These are phyloP conservation scores for Erythrobasidium yunnanense DNA, from an alignment of 768 basidiomycete species.

Conservation along the genomic window DNA sequence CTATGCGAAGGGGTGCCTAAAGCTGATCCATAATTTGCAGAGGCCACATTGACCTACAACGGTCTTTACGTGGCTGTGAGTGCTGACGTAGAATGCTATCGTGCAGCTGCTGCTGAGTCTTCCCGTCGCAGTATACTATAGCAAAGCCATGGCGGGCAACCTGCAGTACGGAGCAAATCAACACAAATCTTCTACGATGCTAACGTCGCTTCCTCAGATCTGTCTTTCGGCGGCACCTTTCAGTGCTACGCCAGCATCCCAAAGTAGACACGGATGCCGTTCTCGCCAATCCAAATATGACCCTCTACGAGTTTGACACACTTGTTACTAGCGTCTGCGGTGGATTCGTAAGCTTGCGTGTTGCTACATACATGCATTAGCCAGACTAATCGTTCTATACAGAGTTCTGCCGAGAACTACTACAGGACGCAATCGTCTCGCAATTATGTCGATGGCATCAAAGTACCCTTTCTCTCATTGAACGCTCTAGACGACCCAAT, in stretches of 20 bases:
- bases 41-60: slow-evolving; percentile 32
- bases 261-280: slow-evolving; percentile 21
- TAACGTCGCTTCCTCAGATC: slow-evolving; percentile 2
- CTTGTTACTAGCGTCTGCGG: slow-evolving; percentile 45
- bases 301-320: slow-evolving; percentile 48
- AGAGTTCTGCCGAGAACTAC: slow-evolving; percentile 46
- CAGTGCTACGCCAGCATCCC: neutral
- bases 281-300: slow-evolving; percentile 29
- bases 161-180: slow-evolving; percentile 52
- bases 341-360: slow-evolving; percentile 37
- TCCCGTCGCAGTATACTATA: slow-evolving; percentile 43
- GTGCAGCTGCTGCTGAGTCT: neutral
- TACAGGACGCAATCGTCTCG: slow-evolving; percentile 54
- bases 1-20: slow-evolving; percentile 50
- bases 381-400: slow-evolving; percentile 33
- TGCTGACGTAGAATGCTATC: slow-evolving; percentile 16
- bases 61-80: slow-evolving; percentile 26
- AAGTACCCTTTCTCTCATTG: slow-evolving; percentile 63
- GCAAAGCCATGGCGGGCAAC: slow-evolving; percentile 56
- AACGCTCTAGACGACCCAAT: slow-evolving; percentile 70
- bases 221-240: slow-evolving; percentile 23
- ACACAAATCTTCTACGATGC: slow-evolving; percentile 46
- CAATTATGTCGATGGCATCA: slow-evolving; percentile 52
- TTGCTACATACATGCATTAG: neutral
- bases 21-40: slow-evolving; percentile 42